Evolutionary conservation across 257 asterid genomes (phyloP).

Genomic region (Solanum bulbocastanum): DNA sequence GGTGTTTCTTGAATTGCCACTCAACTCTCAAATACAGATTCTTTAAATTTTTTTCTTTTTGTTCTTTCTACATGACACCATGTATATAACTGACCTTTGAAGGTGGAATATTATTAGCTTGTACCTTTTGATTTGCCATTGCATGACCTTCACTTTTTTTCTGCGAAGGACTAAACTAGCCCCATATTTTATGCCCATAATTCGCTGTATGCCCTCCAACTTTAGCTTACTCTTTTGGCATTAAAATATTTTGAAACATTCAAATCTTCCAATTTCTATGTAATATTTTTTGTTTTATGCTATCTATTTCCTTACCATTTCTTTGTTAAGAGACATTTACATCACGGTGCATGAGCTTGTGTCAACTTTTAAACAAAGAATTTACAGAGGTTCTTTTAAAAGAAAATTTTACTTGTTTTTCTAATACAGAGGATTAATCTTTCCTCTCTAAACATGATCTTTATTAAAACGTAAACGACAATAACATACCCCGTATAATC

Average conservation of each 20-base stretch:
- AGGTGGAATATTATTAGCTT: background rate
- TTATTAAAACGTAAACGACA: background rate
- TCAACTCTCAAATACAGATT: background rate
- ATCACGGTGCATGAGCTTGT: background rate
- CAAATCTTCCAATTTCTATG: background rate
- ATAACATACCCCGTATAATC: background rate
- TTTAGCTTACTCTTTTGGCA: background rate
- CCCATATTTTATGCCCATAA: background rate
- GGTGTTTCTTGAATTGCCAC: background rate
- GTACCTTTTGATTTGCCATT: background rate
- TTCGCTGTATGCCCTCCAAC: background rate
- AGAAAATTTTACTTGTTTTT: background rate
- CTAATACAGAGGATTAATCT: background rate
- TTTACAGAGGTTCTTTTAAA: background rate
- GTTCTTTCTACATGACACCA: background rate
- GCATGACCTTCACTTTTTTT: background rate
- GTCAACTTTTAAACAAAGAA: background rate
- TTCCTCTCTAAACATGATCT: background rate
- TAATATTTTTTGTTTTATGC: background rate
- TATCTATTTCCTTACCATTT: background rate
- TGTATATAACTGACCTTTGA: background rate
- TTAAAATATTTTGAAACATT: background rate
- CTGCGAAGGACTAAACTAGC: background rate
- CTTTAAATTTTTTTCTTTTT: background rate
- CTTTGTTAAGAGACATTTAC: background rate